Percentiles rank a stretch among this genome's conserved stretches.
Conservation (phyloP, 2,329 filamentous ascomycete genomes). For the Fonsecaea erecta region DNA sequence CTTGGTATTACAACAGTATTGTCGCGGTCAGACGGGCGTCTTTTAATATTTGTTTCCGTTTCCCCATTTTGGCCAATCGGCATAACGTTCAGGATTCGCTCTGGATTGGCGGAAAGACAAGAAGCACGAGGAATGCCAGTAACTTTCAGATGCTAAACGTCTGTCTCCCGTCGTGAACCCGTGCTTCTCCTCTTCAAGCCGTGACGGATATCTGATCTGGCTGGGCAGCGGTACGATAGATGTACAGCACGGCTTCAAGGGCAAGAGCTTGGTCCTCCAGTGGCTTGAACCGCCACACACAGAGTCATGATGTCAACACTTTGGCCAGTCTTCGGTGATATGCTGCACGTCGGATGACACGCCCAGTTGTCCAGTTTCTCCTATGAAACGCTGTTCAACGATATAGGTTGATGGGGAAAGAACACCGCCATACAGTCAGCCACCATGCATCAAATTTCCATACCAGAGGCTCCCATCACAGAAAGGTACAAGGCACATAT, state of each 20-base stretch:
- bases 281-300: not conserved
- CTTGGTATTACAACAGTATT: not conserved
- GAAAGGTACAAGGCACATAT: conserved; percentile 21
- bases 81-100: not conserved
- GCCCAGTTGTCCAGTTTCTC: not conserved
- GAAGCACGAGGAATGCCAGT: not conserved
- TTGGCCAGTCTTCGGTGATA: not conserved
- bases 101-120: not conserved
- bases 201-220: not conserved
- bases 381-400: not conserved
- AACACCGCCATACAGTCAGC: conserved; percentile 3
- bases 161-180: not conserved
- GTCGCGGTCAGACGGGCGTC: not conserved
- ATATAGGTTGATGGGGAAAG: not conserved
- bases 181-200: not conserved
- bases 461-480: conserved; percentile 20
- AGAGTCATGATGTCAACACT: conserved; percentile 19
- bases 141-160: not conserved
- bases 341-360: not conserved
- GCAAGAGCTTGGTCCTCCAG: not conserved
- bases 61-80: not conserved
- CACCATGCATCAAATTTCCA: conserved; percentile 5
- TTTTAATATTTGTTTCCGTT: not conserved
- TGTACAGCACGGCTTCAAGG: not conserved
- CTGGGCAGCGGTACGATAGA: not conserved